These are phyloP conservation scores for Ceratobasidium theobromae DNA, from an alignment of 1,284 basidiomycete genomes.

Conservation along the genomic window DNA sequence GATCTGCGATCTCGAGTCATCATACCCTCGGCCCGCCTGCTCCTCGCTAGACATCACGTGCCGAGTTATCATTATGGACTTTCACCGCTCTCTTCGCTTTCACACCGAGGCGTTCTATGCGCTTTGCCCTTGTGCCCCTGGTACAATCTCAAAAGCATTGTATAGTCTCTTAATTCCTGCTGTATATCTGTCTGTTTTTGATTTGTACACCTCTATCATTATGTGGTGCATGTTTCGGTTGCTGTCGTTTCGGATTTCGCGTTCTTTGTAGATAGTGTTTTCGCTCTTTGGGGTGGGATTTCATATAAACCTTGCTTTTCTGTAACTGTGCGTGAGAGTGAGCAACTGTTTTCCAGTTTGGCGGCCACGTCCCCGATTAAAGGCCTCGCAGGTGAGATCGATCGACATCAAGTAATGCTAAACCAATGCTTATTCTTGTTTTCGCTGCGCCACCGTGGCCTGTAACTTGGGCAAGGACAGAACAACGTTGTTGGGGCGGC, in stretches of 20 bases:
- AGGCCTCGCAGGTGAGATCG: no score
- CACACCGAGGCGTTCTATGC: not conserved
- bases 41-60: no score
- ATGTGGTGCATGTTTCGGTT: conserved; percentile 7
- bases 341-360: no score
- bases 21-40: not conserved
- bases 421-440: no score
- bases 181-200: not conserved
- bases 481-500: no score
- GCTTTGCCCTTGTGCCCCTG: not conserved
- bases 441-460: no score
- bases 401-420: no score
- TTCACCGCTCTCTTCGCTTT: not conserved
- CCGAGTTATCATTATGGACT: conserved; percentile 32
- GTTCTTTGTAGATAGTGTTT: conserved; percentile 27
- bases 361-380: no score
- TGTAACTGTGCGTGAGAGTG: no score
- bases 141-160: conserved; percentile 17
- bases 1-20: no score
- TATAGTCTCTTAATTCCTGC: conserved; percentile 9
- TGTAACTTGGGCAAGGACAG: no score
- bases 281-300: not conserved
- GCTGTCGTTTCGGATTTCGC: no score
- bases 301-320: not conserved
- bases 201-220: conserved; percentile 18